phyloP scores from a whole-genome alignment of 176 grass and related monocot species.

The Juncus effusus region DNA sequence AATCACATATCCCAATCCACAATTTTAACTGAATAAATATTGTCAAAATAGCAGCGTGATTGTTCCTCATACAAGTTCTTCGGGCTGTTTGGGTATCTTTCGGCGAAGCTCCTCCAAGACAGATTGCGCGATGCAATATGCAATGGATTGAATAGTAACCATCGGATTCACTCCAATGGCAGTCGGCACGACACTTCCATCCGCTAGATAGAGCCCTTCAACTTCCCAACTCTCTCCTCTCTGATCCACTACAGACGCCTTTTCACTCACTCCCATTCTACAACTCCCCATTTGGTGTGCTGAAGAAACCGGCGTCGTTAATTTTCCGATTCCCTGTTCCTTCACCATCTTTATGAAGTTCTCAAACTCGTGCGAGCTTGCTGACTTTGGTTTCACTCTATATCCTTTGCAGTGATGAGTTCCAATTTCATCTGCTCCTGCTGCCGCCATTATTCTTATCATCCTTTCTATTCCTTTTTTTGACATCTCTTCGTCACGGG shows the following conservation, averaged over 20 bases:
- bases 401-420: constrained; percentile 78
- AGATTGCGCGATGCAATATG: constrained; percentile 56
- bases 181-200: constrained; percentile 60
- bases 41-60: too few species aligned
- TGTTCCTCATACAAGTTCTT: too few species aligned
- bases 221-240: constrained; percentile 82
- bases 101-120: constrained; percentile 31
- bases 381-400: constrained; percentile 37
- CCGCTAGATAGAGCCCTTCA: constrained; percentile 66
- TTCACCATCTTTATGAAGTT: constrained; percentile 50
- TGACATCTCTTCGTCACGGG: constrained; percentile 43
- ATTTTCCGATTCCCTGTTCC: background rate
- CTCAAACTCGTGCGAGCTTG: constrained; percentile 43
- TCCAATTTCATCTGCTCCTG: constrained; percentile 63
- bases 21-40: too few species aligned
- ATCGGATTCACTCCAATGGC: constrained; percentile 89
- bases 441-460: constrained; percentile 57
- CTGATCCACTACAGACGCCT: constrained; percentile 43
- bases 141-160: constrained; percentile 78
- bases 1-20: too few species aligned
- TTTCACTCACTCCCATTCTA: constrained; percentile 47
- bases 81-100: constrained; percentile 21
- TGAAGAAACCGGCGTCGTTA: constrained; percentile 42
- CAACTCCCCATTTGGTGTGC: constrained; percentile 96
- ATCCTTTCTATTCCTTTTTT: constrained; percentile 45